Evolutionary conservation across 345 rosid genomes (phyloP), one percentile per base, ranked within the genome.

Genomic region (Theobroma cacao): DNA sequence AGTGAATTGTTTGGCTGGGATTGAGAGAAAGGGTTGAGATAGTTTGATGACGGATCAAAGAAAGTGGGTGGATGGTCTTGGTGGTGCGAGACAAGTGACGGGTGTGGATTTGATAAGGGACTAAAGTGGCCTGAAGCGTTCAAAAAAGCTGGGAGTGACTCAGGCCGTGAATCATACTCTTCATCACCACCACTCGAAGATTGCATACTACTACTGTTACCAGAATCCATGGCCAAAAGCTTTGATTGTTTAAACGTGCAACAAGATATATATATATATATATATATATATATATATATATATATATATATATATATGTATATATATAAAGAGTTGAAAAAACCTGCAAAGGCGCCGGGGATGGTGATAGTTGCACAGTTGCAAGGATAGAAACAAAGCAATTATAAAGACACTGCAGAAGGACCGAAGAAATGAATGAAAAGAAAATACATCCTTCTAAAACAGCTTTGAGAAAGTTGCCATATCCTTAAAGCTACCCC

Each of bases 121-220:
- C 33, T 72, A 74, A 84, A 87, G 82, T 45, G 74, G 84, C 22
- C 56, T 52, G 87, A 82, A 79, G 83, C 76, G 74, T 82, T 84
- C 76, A 82, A 74, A 71, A 85, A 87, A 72, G 84, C 66, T 22
- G 82, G 72, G 3, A 73, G 30, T 20, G 90, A 81, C 59, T 82
- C 88, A 10, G 84, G 56, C 61, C 88, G 84, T 47, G 95, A 89
- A 76, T 88, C 88, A 78, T 86, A 87, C 58, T 91, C 95, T 50
- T 91, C 86, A 38, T 88, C 94, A 7, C 85, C 93, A 15, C 90
- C 94, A 58, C 93, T 90, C 26, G 97, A 88, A 20, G 97, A 93
- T 67, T 91, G 94, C 79, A 89, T 75, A 77, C 95, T 93, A 13
- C 91, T 91, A 78, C 94, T 91, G 50, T 93, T 91, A 34, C 92